These are phyloP conservation scores for Sergeia podlipaevii DNA, from an alignment of 208 protist species.

Conservation along the genomic window DNA sequence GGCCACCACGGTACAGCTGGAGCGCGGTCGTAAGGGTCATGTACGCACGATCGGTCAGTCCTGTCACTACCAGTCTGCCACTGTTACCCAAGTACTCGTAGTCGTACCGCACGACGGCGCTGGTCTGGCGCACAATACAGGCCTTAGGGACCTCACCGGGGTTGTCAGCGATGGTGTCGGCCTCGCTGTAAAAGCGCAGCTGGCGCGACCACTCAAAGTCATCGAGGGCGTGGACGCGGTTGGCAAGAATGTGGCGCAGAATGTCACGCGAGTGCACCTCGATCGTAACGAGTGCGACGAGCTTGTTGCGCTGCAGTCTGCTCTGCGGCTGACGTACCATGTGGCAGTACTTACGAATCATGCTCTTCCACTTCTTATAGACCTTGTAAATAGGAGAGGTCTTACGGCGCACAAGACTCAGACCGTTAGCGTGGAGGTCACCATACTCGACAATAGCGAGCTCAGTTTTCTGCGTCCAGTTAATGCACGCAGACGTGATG, in stretches of 20 bases:
- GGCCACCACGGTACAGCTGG: slow-evolving; percentile 92
- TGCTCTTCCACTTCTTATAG: slow-evolving; percentile 93
- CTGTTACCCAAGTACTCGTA: slow-evolving; percentile 98
- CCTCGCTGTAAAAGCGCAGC: slow-evolving; percentile 95
- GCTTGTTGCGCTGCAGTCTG: slow-evolving; percentile 93
- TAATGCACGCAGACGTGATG: slow-evolving; percentile 95
- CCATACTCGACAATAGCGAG: slow-evolving; percentile 88
- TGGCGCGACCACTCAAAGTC: slow-evolving; percentile 98
- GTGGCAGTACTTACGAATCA: slow-evolving; percentile 95
- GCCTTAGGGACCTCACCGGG: slow-evolving; percentile 27
- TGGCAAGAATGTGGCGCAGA: slow-evolving; percentile 90
- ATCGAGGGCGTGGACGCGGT: slow-evolving; percentile 69
- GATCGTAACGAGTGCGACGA: slow-evolving; percentile 97
- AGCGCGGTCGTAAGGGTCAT: slow-evolving; percentile 98
- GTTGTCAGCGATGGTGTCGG: slow-evolving; percentile 38
- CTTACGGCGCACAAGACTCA: slow-evolving; percentile 84
- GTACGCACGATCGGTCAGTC: slow-evolving; percentile 97
- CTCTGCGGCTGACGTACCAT: slow-evolving; percentile 93
- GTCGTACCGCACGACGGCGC: slow-evolving; percentile 91
- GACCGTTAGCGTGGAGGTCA: slow-evolving; percentile 71
- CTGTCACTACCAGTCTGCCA: slow-evolving; percentile 98
- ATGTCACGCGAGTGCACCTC: slow-evolving; percentile 98
- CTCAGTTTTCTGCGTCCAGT: slow-evolving; percentile 94
- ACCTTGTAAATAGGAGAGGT: slow-evolving; percentile 89
- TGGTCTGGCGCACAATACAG: slow-evolving; percentile 94